A percentile compares a stretch with the other conserved stretches of the same genome.
Conservation (phyloP, 2,329 filamentous ascomycete genomes). For the Alternaria ventricosa region DNA sequence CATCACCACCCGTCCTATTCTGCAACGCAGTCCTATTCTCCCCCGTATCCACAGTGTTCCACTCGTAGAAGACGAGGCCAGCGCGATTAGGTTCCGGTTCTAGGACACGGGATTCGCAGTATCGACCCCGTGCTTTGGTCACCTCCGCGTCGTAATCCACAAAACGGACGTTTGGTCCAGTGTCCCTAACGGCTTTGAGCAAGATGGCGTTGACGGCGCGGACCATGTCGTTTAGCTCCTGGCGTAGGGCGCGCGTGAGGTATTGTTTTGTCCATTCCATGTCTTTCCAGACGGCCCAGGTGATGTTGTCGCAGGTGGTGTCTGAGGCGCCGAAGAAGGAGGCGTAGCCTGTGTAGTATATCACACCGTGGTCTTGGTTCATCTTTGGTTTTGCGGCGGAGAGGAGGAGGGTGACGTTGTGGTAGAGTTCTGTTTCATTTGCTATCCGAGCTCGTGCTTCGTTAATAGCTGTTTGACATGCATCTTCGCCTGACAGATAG, state of each 20-base stretch:
- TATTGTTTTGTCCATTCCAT: conserved; percentile 32
- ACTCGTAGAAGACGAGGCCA: conserved; percentile 40
- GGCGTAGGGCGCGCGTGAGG: conserved; percentile 31
- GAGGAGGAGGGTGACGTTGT: conserved; percentile 28
- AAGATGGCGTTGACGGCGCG: conserved; percentile 32
- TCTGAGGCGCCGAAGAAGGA: conserved; percentile 39
- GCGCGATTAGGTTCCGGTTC: conserved; percentile 26
- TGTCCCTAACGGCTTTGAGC: conserved; percentile 6
- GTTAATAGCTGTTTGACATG: conserved; percentile 30
- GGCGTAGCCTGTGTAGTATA: conserved; percentile 41
- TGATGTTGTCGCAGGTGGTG: conserved; percentile 34
- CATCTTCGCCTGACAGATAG: conserved; percentile 29
- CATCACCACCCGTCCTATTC: conserved; percentile 10
- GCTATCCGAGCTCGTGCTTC: conserved; percentile 26
- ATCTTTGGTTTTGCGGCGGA: conserved; percentile 29
- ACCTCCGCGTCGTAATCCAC: background rate
- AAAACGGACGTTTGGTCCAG: background rate
- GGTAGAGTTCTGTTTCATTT: conserved; percentile 23
- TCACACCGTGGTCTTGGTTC: conserved; percentile 26
- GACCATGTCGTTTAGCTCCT: conserved; percentile 36
- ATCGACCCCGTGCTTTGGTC: background rate
- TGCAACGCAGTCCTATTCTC: conserved; percentile 29
- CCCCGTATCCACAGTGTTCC: conserved; percentile 36
- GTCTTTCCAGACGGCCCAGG: conserved; percentile 38
- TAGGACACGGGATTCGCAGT: background rate